These are phyloP conservation scores for Penicillium concentricum DNA, from an alignment of 2,329 filamentous ascomycete species.

Conservation along the genomic window DNA sequence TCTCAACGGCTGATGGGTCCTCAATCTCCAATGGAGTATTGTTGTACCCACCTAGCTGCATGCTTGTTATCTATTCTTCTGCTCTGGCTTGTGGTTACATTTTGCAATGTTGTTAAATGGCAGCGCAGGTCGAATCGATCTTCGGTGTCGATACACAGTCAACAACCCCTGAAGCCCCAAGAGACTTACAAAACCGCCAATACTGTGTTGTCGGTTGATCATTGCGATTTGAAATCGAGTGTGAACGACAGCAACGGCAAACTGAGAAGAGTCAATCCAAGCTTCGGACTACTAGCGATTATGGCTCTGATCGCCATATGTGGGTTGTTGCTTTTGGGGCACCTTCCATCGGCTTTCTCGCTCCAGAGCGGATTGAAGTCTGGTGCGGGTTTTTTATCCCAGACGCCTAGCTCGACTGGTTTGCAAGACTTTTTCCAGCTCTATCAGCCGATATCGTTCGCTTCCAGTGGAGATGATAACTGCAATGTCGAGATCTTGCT, in stretches of 20 bases:
- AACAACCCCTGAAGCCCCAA: not conserved
- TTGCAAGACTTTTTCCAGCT: slow-evolving; percentile 67
- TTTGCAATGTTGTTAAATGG: not conserved
- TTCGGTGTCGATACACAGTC: not conserved
- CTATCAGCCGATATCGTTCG: slow-evolving; percentile 61
- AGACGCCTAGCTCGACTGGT: slow-evolving; percentile 4
- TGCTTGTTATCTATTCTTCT: not conserved
- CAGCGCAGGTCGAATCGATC: not conserved
- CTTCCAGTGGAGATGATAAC: slow-evolving; percentile 28
- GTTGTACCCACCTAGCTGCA: not conserved
- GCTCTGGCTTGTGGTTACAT: not conserved
- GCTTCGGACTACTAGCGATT: not conserved
- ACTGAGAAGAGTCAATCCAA: not conserved
- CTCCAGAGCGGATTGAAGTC: not conserved
- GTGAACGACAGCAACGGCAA: not conserved
- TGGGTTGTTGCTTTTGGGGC: not conserved
- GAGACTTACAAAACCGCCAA: not conserved
- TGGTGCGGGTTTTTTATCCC: not conserved
- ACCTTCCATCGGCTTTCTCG: not conserved
- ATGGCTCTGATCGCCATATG: not conserved
- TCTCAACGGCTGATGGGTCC: not conserved
- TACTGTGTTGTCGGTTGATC: not conserved
- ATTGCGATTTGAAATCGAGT: too few relatives aligned
- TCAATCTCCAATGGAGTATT: not conserved
- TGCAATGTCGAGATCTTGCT: slow-evolving; percentile 50